Conservation (phyloP, 2,329 filamentous ascomycete species). For the Colletotrichum zoysiae region DNA sequence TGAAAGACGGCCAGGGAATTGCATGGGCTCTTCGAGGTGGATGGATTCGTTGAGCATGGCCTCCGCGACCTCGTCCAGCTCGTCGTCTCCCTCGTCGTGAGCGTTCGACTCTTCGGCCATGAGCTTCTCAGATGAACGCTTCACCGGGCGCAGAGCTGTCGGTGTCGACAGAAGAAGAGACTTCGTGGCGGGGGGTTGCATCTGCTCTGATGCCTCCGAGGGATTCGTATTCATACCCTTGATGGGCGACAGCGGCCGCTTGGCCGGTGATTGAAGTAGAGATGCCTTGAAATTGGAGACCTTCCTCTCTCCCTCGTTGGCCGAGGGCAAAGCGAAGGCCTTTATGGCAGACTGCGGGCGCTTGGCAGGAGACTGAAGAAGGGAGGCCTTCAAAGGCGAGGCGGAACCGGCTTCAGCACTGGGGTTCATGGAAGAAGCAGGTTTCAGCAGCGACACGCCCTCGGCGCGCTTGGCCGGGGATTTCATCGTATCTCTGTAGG, state of each 20-base stretch:
- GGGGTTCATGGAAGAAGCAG: constrained; percentile 51
- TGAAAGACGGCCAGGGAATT: constrained; percentile 61
- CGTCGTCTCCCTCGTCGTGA: constrained; percentile 37
- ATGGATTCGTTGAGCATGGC: constrained; percentile 46
- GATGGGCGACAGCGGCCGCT: constrained; percentile 59
- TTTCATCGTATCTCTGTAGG: constrained; percentile 67
- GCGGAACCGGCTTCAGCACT: constrained; percentile 22
- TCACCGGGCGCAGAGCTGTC: constrained; percentile 42
- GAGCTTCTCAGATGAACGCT: constrained; percentile 53
- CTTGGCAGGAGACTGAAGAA: constrained; percentile 66
- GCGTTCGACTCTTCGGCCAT: constrained; percentile 49
- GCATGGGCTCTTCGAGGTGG: constrained; percentile 52
- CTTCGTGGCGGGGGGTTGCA: constrained; percentile 52
- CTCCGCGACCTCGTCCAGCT: constrained; percentile 44
- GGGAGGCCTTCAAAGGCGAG: constrained; percentile 54
- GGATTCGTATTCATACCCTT: constrained; percentile 51
- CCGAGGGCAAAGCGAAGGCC: constrained; percentile 48
- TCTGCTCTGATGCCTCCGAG: constrained; percentile 41
- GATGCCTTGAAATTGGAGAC: constrained; percentile 60
- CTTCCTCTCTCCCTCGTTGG: constrained; percentile 47
- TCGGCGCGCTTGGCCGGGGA: constrained; percentile 70
- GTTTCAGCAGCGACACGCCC: constrained; percentile 47
- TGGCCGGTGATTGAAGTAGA: constrained; percentile 66
- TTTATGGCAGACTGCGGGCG: constrained; percentile 61
- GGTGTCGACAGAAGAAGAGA: constrained; percentile 52